Percentiles rank a stretch among this genome's conserved stretches.
Conservation (phyloP, 768 basidiomycete genomes). For the Tubosaeta sp. region DNA sequence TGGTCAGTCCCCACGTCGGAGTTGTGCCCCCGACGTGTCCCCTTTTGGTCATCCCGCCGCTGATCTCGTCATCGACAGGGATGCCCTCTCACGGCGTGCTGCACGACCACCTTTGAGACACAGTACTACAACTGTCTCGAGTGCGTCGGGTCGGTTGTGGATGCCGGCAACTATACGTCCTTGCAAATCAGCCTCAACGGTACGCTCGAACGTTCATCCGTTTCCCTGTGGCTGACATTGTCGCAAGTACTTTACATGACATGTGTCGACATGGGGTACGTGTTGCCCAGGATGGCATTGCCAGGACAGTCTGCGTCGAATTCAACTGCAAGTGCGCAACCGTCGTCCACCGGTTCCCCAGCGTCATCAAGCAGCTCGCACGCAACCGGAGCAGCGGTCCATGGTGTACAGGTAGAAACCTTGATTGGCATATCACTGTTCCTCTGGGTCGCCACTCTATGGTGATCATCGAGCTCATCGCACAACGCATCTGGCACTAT, state of each 20-base stretch:
- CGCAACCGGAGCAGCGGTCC: constrained; percentile 1
- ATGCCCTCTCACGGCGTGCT: constrained; percentile 34
- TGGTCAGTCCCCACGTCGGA: constrained; percentile 19
- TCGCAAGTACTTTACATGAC: constrained; percentile 22
- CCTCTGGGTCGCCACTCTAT: constrained; percentile 8
- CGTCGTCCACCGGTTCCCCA: not conserved
- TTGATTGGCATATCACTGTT: constrained; percentile 7
- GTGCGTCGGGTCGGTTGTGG: constrained; percentile 32
- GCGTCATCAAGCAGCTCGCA: not conserved
- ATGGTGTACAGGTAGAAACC: not conserved
- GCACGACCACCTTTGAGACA: constrained; percentile 36
- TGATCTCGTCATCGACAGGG: constrained; percentile 15
- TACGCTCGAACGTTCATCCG: constrained; percentile 16
- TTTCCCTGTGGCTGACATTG: not conserved
- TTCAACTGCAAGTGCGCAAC: not conserved
- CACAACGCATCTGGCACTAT: constrained; percentile 3
- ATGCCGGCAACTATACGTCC: constrained; percentile 25
- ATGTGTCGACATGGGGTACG: constrained; percentile 24
- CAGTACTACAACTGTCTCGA: constrained; percentile 40
- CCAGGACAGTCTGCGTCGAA: constrained; percentile 24
- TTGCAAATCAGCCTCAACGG: constrained; percentile 34
- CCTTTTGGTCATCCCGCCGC: not conserved
- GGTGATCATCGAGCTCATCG: constrained; percentile 2
- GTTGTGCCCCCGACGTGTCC: not conserved
- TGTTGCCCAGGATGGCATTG: constrained; percentile 19